phyloP scores from a whole-genome alignment of 2,329 filamentous ascomycete species.

The Fusarium sp. region DNA sequence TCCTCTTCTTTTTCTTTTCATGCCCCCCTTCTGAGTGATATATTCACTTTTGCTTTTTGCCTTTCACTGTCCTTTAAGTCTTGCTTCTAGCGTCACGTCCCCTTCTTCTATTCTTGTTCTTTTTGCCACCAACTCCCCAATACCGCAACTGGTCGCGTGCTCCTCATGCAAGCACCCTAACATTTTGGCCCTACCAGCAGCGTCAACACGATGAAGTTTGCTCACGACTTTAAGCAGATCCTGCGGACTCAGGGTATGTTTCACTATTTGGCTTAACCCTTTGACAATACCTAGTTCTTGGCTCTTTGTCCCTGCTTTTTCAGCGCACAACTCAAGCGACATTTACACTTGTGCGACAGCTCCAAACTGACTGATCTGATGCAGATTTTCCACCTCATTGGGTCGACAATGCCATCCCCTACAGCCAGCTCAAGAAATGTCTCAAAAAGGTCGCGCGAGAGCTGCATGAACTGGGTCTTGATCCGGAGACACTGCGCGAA shows the following conservation, averaged over 20 bases:
- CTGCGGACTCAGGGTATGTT: slow-evolving; percentile 70
- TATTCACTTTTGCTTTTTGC: neutral
- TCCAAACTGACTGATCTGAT: slow-evolving; percentile 3
- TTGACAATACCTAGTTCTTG: neutral
- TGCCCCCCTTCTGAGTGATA: neutral
- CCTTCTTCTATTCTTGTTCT: slow-evolving; percentile 4
- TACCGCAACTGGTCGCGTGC: slow-evolving; percentile 41
- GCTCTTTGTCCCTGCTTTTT: neutral
- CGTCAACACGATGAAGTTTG: slow-evolving; percentile 80
- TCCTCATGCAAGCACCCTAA: slow-evolving; percentile 25
- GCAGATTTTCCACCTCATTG: slow-evolving; percentile 78
- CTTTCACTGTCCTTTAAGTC: neutral
- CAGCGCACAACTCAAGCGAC: neutral
- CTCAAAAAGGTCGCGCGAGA: slow-evolving; percentile 84
- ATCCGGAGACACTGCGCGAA: slow-evolving; percentile 75
- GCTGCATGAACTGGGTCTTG: slow-evolving; percentile 77
- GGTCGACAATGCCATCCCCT: slow-evolving; percentile 83
- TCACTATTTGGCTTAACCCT: neutral
- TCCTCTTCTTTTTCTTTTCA: slow-evolving; percentile 11
- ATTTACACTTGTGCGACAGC: neutral
- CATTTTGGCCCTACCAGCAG: slow-evolving; percentile 15
- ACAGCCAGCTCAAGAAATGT: slow-evolving; percentile 88
- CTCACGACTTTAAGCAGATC: slow-evolving; percentile 78
- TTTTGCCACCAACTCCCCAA: slow-evolving; percentile 24
- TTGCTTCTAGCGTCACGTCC: slow-evolving; percentile 9